These are phyloP conservation scores for Seminavis robusta DNA, from an alignment of 108 stramenopile species.

Conservation along the genomic window DNA sequence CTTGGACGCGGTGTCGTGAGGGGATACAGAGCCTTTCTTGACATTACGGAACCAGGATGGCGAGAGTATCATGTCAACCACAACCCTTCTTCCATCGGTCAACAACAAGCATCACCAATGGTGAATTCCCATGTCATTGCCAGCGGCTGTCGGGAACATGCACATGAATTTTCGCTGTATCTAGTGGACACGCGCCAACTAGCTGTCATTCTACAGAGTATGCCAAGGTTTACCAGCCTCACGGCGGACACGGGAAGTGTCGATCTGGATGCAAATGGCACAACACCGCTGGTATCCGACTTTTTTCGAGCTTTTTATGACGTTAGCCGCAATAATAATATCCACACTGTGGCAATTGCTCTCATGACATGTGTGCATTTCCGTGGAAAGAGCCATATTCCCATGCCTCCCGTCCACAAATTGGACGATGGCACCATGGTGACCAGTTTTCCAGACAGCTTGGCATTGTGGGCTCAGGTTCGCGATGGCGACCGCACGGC, in stretches of 20 bases:
- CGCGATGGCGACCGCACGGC: constrained; percentile 13
- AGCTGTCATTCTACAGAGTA: constrained; percentile 23
- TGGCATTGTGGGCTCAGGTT: constrained; percentile 34
- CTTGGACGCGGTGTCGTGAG: constrained; percentile 44
- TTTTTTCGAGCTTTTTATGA: too few relatives aligned
- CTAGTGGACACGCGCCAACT: constrained; percentile 47
- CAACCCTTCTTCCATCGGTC: constrained; percentile 35
- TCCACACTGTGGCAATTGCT: constrained; percentile 41
- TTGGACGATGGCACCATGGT: constrained; percentile 41
- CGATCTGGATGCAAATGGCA: constrained; percentile 34
- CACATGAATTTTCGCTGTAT: constrained; percentile 54
- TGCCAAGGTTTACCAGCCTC: constrained; percentile 53
- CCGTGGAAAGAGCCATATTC: constrained; percentile 28
- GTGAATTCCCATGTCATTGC: constrained; percentile 46
- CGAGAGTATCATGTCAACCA: too few relatives aligned
- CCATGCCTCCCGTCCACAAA: constrained; percentile 29
- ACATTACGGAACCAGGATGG: constrained; percentile 50
- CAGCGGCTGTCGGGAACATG: constrained; percentile 56
- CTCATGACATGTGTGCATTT: constrained; percentile 40
- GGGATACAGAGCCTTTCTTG: constrained; percentile 51
- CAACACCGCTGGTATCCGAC: too few relatives aligned
- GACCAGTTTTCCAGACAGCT: constrained; percentile 34
- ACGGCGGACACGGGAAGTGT: constrained; percentile 51
- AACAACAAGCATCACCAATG: too few relatives aligned
- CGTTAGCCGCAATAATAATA: constrained; percentile 11